Evolutionary conservation across 192 early-diverging fungal genomes (phyloP).

Genomic region (Umbelopsis ramanniana): DNA sequence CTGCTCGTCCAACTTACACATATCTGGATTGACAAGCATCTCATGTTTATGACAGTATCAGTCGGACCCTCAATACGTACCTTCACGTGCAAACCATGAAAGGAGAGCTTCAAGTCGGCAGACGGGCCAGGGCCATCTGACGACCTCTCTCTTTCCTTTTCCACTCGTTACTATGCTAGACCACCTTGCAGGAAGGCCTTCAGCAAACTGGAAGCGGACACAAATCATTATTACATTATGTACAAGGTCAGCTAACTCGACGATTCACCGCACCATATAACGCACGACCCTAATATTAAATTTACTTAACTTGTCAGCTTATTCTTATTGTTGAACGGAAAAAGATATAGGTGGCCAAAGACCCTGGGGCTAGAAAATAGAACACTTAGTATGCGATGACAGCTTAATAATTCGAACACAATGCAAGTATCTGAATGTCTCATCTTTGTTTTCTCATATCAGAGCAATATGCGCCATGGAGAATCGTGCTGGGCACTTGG

Average conservation of each 20-base stretch:
- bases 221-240: conserved; percentile 68
- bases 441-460: background rate
- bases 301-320: conserved; percentile 25
- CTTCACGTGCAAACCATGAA: conserved; percentile 21
- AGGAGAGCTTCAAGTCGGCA: background rate
- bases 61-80: too few species aligned
- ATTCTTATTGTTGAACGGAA: conserved; percentile 30
- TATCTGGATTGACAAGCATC: too few species aligned
- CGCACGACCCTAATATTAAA: background rate
- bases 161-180: conserved; percentile 73
- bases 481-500: conserved; percentile 69
- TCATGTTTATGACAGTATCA: too few species aligned
- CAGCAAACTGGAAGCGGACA: conserved; percentile 80
- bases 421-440: background rate
- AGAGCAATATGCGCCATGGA: conserved; percentile 69
- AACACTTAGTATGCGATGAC: conserved; percentile 25
- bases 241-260: background rate
- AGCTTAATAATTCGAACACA: too few species aligned
- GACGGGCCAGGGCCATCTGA: conserved; percentile 3
- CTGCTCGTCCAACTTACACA: too few species aligned
- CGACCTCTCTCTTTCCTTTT: background rate
- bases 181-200: conserved; percentile 90
- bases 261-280: background rate
- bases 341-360: conserved; percentile 30
- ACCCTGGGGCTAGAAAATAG: conserved; percentile 35